Percentiles rank a stretch among this genome's conserved stretches.
Conservation (phyloP, 2,329 filamentous ascomycete species). For the Calycina herbarum region DNA sequence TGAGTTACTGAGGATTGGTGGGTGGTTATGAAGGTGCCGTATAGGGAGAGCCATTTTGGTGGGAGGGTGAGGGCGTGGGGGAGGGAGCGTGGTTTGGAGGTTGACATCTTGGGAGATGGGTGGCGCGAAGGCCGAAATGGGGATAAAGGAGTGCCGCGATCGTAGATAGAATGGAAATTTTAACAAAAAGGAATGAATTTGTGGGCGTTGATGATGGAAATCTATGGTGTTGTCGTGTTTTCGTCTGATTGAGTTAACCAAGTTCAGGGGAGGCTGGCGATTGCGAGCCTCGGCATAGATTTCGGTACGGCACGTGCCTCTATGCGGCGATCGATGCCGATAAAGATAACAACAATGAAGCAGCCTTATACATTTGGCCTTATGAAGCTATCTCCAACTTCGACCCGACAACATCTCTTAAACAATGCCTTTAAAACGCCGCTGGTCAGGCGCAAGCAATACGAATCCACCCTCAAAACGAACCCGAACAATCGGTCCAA, state of each 20-base stretch:
- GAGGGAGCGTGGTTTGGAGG: constrained; percentile 30
- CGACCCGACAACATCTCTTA: not conserved
- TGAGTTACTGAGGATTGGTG: constrained; percentile 92
- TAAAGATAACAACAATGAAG: constrained; percentile 7
- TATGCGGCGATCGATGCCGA: not conserved
- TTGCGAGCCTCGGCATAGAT: constrained; percentile 4
- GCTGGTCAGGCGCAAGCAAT: constrained; percentile 24
- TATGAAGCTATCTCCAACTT: not conserved
- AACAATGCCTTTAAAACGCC: constrained; percentile 28
- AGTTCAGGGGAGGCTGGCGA: constrained; percentile 10
- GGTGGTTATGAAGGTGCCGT: constrained; percentile 89
- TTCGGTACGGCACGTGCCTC: constrained; percentile 1
- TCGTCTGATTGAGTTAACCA: not conserved
- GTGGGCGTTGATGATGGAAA: not conserved
- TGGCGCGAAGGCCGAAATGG: constrained; percentile 9
- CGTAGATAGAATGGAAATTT: not conserved
- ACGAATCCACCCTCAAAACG: constrained; percentile 23
- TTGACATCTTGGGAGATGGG: constrained; percentile 13
- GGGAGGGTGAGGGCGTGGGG: constrained; percentile 56
- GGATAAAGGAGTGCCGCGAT: not conserved
- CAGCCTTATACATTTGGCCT: not conserved
- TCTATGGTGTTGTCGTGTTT: constrained; percentile 5
- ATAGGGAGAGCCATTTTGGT: constrained; percentile 67
- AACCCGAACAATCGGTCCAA: constrained; percentile 23
- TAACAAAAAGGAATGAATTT: not conserved